Conservation (phyloP, 2,329 filamentous ascomycete species). For the Sporothrix dimorphospora region DNA sequence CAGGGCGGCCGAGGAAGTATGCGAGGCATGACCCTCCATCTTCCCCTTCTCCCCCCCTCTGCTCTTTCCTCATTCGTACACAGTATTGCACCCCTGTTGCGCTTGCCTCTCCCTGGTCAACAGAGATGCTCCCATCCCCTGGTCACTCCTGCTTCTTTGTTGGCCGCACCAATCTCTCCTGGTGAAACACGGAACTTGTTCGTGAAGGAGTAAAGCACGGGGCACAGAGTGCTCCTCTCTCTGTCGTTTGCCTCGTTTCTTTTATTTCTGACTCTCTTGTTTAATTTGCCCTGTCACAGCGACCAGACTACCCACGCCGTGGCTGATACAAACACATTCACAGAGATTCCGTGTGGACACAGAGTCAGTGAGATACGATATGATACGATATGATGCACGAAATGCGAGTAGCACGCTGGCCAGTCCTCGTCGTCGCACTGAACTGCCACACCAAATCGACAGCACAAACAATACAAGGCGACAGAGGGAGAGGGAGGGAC, state of each 20-base stretch:
- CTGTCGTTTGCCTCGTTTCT: neutral
- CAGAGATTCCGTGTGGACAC: neutral
- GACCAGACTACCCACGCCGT: neutral
- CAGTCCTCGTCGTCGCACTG: neutral
- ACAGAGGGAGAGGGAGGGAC: too few species aligned
- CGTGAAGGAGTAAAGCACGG: conserved; percentile 14
- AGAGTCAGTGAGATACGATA: neutral
- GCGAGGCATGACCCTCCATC: neutral
- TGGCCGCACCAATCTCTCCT: conserved; percentile 21
- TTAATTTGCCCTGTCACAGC: conserved; percentile 13
- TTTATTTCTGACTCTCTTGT: neutral
- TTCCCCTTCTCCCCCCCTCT: neutral
- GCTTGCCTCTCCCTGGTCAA: conserved; percentile 1
- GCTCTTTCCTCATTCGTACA: conserved; percentile 5
- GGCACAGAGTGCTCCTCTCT: neutral
- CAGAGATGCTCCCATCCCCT: neutral
- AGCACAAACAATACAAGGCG: neutral
- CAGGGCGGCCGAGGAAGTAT: neutral
- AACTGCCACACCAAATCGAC: neutral
- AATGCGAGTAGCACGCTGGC: neutral
- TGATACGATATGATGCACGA: neutral
- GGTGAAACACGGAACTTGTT: conserved; percentile 22
- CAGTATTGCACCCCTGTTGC: neutral
- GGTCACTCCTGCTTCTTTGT: conserved; percentile 10
- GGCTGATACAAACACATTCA: too few species aligned